Percentiles rank a stretch among this genome's conserved stretches.
Evolutionary conservation across 768 basidiomycete species (phyloP).

Genomic region (Agaricus blazei): DNA sequence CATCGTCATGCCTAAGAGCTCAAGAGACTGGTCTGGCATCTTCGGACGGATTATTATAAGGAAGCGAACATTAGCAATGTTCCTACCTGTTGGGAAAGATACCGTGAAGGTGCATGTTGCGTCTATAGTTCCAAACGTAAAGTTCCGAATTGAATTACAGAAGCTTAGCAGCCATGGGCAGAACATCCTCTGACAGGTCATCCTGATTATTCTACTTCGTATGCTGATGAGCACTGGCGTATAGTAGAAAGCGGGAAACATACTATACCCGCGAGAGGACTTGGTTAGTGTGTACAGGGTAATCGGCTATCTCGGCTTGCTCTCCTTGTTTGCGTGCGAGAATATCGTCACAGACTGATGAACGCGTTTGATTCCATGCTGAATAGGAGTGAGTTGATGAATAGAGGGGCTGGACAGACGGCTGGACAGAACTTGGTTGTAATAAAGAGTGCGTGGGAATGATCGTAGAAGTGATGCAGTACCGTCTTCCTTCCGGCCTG

Average conservation of each 20-base stretch:
- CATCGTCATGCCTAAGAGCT: conserved; percentile 72
- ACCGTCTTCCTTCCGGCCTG: not conserved
- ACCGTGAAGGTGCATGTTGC: conserved; percentile 69
- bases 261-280: conserved; percentile 55
- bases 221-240: conserved; percentile 8
- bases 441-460: conserved; percentile 7
- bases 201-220: conserved; percentile 55
- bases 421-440: conserved; percentile 9
- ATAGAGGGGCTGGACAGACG: not conserved
- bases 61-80: not conserved
- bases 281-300: conserved; percentile 57
- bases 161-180: conserved; percentile 70
- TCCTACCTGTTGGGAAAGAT: conserved; percentile 64
- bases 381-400: conserved; percentile 1
- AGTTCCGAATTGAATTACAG: conserved; percentile 91
- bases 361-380: conserved; percentile 72
- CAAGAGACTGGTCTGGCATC: conserved; percentile 54
- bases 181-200: conserved; percentile 71
- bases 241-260: conserved; percentile 17
- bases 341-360: conserved; percentile 54
- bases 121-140: conserved; percentile 93
- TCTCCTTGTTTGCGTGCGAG: conserved; percentile 69
- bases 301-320: conserved; percentile 70
- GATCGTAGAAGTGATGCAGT: not conserved
- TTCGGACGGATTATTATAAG: conserved; percentile 10